Conservation (phyloP, 139 green algal species). For the Picochlorum sp. region DNA sequence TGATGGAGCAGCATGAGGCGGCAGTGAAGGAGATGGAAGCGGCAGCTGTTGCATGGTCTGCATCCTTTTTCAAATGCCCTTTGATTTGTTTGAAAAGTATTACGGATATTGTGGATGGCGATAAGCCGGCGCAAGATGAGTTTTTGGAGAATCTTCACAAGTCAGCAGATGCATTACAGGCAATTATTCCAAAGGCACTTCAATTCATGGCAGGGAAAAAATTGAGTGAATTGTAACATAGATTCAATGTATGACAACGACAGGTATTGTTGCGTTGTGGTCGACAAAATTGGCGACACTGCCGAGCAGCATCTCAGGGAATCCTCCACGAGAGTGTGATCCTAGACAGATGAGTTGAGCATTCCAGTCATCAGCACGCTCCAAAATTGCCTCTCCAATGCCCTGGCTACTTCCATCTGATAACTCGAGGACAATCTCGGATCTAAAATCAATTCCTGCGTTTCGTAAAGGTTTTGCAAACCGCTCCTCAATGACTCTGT, state of each 20-base stretch:
- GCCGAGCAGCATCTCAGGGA: conserved; percentile 25
- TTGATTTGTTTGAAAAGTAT: conserved; percentile 76
- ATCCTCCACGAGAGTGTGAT: conserved; percentile 10
- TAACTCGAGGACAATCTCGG: conserved; percentile 15
- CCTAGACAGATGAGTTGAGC: conserved; percentile 13
- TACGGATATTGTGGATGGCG: conserved; percentile 95
- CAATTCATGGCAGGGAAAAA: conserved; percentile 69
- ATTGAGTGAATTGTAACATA: conserved; percentile 59
- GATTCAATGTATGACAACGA: neutral
- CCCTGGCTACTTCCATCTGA: conserved; percentile 1
- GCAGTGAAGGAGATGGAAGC: conserved; percentile 96
- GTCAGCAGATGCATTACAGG: conserved; percentile 70
- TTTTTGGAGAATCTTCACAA: conserved; percentile 91
- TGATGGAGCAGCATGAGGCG: conserved; percentile 61
- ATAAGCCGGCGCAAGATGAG: conserved; percentile 65
- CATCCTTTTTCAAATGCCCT: conserved; percentile 51
- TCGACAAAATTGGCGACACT: conserved; percentile 16
- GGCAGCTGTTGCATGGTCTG: conserved; percentile 68
- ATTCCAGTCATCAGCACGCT: conserved; percentile 1
- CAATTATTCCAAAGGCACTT: conserved; percentile 58
- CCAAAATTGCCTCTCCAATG: conserved; percentile 18
- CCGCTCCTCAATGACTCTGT: conserved; percentile 13
- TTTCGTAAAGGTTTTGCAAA: conserved; percentile 13
- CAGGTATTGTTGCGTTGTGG: conserved; percentile 9
- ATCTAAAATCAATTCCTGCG: conserved; percentile 1